Evolutionary conservation across 2,329 filamentous ascomycete species (phyloP).

Genomic region (Beauveria asiatica): DNA sequence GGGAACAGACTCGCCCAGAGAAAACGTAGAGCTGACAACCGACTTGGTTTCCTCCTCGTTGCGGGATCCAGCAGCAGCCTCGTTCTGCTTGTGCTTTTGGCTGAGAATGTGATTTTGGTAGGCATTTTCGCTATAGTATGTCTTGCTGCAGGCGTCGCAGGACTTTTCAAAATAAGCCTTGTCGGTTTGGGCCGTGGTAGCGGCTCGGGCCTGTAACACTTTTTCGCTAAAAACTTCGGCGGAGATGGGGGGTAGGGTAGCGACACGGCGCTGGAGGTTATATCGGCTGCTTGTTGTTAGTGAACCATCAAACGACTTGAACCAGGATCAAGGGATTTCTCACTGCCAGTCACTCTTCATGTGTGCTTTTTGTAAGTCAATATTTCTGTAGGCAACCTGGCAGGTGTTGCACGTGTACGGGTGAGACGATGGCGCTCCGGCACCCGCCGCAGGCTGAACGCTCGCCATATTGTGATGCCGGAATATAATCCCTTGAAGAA

Average conservation of each 20-base stretch:
- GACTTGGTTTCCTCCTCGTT: constrained; percentile 66
- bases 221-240: constrained; percentile 94
- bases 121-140: constrained; percentile 93
- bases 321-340: constrained; percentile 30
- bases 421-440: constrained; percentile 46
- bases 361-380: constrained; percentile 85
- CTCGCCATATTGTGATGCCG: constrained; percentile 35
- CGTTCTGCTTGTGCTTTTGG: constrained; percentile 67
- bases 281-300: constrained; percentile 55
- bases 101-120: constrained; percentile 88
- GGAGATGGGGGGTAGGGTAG: constrained; percentile 79
- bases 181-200: constrained; percentile 73
- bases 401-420: constrained; percentile 98
- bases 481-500: not conserved
- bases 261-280: constrained; percentile 91
- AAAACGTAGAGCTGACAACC: constrained; percentile 84
- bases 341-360: constrained; percentile 99
- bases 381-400: constrained; percentile 90
- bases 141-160: constrained; percentile 79
- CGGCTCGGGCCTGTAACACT: constrained; percentile 82
- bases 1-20: constrained; percentile 68
- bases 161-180: constrained; percentile 80
- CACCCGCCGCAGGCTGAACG: constrained; percentile 23
- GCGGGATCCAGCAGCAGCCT: constrained; percentile 37
- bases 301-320: not conserved